phyloP scores from a whole-genome alignment of 1,284 basidiomycete genomes.

The Fomitopsis pinicola region DNA sequence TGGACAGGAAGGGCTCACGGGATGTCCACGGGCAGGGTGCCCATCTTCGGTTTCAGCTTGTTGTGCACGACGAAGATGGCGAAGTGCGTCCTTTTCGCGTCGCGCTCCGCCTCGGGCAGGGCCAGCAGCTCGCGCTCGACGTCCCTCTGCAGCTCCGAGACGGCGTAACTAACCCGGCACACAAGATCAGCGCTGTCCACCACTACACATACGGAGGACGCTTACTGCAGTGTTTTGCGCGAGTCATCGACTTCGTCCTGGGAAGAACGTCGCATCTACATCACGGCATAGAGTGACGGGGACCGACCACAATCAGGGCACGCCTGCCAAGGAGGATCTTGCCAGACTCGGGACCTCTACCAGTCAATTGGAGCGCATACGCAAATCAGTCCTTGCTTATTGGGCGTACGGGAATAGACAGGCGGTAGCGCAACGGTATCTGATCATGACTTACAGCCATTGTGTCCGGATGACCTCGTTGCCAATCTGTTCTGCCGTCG shows the following conservation, averaged over 20 bases:
- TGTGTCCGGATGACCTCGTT: slow-evolving; percentile 87
- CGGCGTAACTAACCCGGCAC: slow-evolving; percentile 65
- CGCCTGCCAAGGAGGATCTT: slow-evolving; percentile 75
- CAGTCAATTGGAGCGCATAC: not conserved
- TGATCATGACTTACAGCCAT: slow-evolving; percentile 67
- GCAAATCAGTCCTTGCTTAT: slow-evolving; percentile 6
- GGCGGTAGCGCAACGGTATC: not conserved
- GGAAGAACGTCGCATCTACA: slow-evolving; percentile 1
- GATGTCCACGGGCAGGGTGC: slow-evolving; percentile 59
- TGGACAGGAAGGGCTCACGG: slow-evolving; percentile 40
- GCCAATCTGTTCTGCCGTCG: slow-evolving; percentile 74
- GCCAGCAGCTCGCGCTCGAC: slow-evolving; percentile 68
- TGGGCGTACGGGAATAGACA: not conserved
- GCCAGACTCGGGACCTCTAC: slow-evolving; percentile 57
- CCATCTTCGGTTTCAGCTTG: slow-evolving; percentile 85
- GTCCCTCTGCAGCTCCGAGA: slow-evolving; percentile 84
- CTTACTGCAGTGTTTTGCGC: slow-evolving; percentile 82
- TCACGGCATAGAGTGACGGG: slow-evolving; percentile 7
- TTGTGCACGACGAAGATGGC: slow-evolving; percentile 95
- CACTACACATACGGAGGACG: slow-evolving; percentile 8
- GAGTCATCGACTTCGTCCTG: slow-evolving; percentile 95
- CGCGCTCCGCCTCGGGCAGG: slow-evolving; percentile 68
- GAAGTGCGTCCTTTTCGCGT: slow-evolving; percentile 74
- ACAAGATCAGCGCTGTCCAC: slow-evolving; percentile 5
- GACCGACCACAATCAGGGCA: slow-evolving; percentile 73